Conservation (phyloP, 2,329 filamentous ascomycete genomes). For the Aureobasidium zeae region DNA sequence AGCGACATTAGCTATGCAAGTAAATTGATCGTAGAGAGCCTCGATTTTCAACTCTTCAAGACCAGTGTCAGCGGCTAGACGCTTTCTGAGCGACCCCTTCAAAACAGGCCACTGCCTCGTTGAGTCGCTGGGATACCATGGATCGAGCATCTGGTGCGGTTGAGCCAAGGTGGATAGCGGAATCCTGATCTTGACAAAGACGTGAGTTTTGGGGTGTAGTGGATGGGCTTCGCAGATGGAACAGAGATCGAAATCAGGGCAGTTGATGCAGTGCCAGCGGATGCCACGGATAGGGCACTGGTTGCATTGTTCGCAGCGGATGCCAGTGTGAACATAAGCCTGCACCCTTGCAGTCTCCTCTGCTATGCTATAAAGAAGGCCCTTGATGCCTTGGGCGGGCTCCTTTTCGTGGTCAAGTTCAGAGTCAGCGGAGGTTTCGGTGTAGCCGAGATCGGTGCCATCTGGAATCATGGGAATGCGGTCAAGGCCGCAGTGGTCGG, state of each 20-base stretch:
- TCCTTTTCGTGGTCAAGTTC: slow-evolving; percentile 18
- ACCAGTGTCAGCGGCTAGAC: slow-evolving; percentile 38
- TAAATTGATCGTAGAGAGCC: slow-evolving; percentile 94
- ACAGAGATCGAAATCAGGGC: slow-evolving; percentile 90
- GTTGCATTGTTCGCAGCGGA: slow-evolving; percentile 83
- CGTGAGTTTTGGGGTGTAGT: slow-evolving; percentile 75
- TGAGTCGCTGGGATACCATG: slow-evolving; percentile 85
- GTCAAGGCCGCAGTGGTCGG: slow-evolving; percentile 11
- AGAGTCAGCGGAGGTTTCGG: slow-evolving; percentile 23
- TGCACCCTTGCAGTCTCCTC: slow-evolving; percentile 84
- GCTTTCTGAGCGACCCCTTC: slow-evolving; percentile 57
- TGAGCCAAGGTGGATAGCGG: slow-evolving; percentile 75
- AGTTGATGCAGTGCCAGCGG: slow-evolving; percentile 90
- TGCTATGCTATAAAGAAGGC: slow-evolving; percentile 77
- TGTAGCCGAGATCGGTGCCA: slow-evolving; percentile 14
- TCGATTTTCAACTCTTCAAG: slow-evolving; percentile 80
- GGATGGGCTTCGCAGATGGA: slow-evolving; percentile 78
- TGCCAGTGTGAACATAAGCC: slow-evolving; percentile 84
- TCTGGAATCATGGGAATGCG: slow-evolving; percentile 5
- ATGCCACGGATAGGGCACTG: slow-evolving; percentile 84
- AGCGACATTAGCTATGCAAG: slow-evolving; percentile 78
- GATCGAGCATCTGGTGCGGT: slow-evolving; percentile 67
- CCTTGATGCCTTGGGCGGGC: slow-evolving; percentile 27
- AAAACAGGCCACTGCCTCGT: slow-evolving; percentile 59
- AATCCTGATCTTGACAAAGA: slow-evolving; percentile 93